Percentiles rank a stretch among this genome's conserved stretches.
Evolutionary conservation across 768 basidiomycete species (phyloP).

Genomic region (Lactifluus pinguis): DNA sequence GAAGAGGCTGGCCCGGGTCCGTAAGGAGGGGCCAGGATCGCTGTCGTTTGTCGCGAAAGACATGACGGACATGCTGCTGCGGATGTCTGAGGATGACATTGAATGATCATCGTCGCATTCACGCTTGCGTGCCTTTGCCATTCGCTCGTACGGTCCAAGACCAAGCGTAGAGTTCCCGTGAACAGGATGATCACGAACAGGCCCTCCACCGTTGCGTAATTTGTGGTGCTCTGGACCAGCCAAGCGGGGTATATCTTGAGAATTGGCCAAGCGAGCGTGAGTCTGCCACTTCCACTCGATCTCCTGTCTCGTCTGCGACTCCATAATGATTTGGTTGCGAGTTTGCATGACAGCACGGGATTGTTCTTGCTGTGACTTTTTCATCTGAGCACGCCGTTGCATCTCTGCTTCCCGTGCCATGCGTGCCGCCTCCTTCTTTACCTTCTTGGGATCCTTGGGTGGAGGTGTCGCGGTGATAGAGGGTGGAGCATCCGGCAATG

Average conservation of each 20-base stretch:
- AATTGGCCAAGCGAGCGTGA: slow-evolving; percentile 30
- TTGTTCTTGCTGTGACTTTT: slow-evolving; percentile 73
- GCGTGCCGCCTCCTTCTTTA: slow-evolving; percentile 75
- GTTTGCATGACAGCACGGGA: slow-evolving; percentile 90
- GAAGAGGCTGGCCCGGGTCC: slow-evolving; percentile 52
- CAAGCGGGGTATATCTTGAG: slow-evolving; percentile 21
- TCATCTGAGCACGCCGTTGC: slow-evolving; percentile 67
- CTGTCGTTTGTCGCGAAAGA: slow-evolving; percentile 82
- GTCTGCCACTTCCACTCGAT: slow-evolving; percentile 50
- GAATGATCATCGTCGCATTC: slow-evolving; percentile 89
- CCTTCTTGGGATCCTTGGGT: slow-evolving; percentile 57
- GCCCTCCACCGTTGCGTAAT: slow-evolving; percentile 49
- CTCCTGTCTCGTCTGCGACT: slow-evolving; percentile 40
- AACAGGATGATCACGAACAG: slow-evolving; percentile 40
- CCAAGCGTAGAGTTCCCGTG: background rate
- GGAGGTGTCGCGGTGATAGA: slow-evolving; percentile 31
- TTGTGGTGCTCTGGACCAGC: slow-evolving; percentile 21
- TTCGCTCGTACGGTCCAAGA: slow-evolving; percentile 47
- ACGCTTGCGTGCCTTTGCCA: slow-evolving; percentile 69
- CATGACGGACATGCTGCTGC: slow-evolving; percentile 66
- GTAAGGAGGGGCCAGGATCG: slow-evolving; percentile 70
- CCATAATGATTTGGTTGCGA: slow-evolving; percentile 65
- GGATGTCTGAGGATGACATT: slow-evolving; percentile 81
- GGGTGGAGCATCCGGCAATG: slow-evolving; percentile 44
- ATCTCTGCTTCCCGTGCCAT: slow-evolving; percentile 75